Evolutionary conservation across 176 grass and related monocot genomes (phyloP), one percentile per base, ranked within the genome.

Genomic region (Chrysopogon serrulatus): DNA sequence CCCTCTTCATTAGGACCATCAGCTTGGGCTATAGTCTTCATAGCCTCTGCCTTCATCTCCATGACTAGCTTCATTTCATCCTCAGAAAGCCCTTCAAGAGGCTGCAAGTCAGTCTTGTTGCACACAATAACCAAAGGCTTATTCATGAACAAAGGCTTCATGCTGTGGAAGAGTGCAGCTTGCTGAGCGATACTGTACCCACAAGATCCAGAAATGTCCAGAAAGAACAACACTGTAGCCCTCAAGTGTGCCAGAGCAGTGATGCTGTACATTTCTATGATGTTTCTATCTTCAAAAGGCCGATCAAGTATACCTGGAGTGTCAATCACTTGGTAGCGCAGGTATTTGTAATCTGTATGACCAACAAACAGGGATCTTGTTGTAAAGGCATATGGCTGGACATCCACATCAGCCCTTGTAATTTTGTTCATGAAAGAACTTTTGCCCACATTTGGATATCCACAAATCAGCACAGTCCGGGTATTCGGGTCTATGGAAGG

Each of bases 171-270:
- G 12, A 91, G 81, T 37, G 92, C 86, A 32, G 86, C 84, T 63
- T 89, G 92, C 61, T 94, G 92, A 23, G 76, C 86, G n/a, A 92
- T 90, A 36, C 53, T 90, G 78, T 92, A 95, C 8, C 93, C 90
- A 88, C 93, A 95, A 39, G 93, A 92, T 27, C 90, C 93, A 62
- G 93, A 95, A 69, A 92, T 85, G 47, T 95, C 93, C 79, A 95
- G 77, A 83, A 89, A 89, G 82, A 89, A 89, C 2, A 89, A 77
- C 70, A 89, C 82, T 15, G 82, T 82, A 26, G 87, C 87, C 70
- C 87, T 89, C 77, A 89, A 85, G 42, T 88, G 86, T 1, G 65
- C 79, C 47, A 88, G 73, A 51, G 79, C 73, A 40, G 86, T 83
- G 64, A 87, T 83, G n/a, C 79, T 87, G 53, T 79, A 87, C 86